Percentiles rank a stretch among this genome's conserved stretches.
Conservation (phyloP, 768 basidiomycete species). For the Russula virescens region DNA sequence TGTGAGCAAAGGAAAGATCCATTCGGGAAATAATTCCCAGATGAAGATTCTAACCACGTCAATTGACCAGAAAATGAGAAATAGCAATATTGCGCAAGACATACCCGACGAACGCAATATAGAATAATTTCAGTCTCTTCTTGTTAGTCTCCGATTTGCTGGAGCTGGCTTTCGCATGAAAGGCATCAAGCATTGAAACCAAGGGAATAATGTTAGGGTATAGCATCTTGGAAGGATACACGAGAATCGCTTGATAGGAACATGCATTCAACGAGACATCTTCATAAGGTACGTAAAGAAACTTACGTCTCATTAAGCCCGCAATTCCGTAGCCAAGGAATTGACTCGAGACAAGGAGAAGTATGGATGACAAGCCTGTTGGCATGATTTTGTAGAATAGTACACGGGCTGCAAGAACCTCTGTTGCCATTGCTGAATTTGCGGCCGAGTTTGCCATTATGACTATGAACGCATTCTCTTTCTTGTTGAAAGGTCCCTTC, state of each 20-base stretch:
- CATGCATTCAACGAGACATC: not conserved
- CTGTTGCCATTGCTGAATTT: slow-evolving; percentile 48
- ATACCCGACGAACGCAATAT: slow-evolving; percentile 38
- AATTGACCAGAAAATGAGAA: not conserved
- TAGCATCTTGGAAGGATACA: slow-evolving; percentile 51
- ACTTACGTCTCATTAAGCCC: slow-evolving; percentile 44
- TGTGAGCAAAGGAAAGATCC: slow-evolving; percentile 26
- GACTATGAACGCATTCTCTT: slow-evolving; percentile 53
- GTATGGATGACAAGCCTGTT: slow-evolving; percentile 40
- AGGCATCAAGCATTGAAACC: slow-evolving; percentile 44
- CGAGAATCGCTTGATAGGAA: slow-evolving; percentile 34
- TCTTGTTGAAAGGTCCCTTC: slow-evolving; percentile 54
- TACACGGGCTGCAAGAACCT: slow-evolving; percentile 47
- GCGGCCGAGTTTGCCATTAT: slow-evolving; percentile 54
- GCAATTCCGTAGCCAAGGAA: slow-evolving; percentile 50
- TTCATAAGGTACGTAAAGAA: not conserved
- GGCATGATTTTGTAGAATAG: slow-evolving; percentile 44
- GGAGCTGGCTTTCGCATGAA: slow-evolving; percentile 39
- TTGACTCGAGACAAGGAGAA: slow-evolving; percentile 36
- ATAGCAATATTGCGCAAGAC: not conserved
- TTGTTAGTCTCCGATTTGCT: slow-evolving; percentile 24
- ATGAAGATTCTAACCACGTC: slow-evolving; percentile 30
- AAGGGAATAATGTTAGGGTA: slow-evolving; percentile 44
- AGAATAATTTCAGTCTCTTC: slow-evolving; percentile 45
- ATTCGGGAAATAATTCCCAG: slow-evolving; percentile 25